These are phyloP conservation scores for Acanthamoeba triangularis DNA, from an alignment of 208 protist species.

Conservation along the genomic window DNA sequence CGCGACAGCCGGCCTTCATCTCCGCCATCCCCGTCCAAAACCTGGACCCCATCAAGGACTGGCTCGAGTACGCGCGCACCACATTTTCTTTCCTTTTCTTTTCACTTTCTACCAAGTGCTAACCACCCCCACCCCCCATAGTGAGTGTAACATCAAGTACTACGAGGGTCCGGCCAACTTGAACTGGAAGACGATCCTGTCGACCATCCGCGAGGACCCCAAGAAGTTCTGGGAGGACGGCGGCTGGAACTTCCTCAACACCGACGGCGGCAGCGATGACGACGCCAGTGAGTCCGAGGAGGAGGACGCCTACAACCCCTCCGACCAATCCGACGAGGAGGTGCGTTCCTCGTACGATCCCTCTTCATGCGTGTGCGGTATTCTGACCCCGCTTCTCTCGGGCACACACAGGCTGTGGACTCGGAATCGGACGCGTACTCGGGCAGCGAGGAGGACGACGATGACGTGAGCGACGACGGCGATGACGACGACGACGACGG, in stretches of 20 bases:
- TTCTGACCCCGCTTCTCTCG: no score
- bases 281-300: constrained; percentile 92
- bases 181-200: constrained; percentile 92
- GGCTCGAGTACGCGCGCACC: constrained; percentile 88
- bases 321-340: constrained; percentile 49
- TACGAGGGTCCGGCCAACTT: constrained; percentile 86
- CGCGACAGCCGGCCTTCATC: constrained; percentile 88
- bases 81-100: background rate
- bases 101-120: background rate
- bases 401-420: constrained; percentile 84
- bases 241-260: constrained; percentile 90
- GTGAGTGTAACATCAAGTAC: constrained; percentile 89
- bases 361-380: background rate
- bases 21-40: constrained; percentile 87
- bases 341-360: constrained; percentile 85
- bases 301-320: constrained; percentile 81
- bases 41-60: constrained; percentile 89
- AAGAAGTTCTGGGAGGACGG: constrained; percentile 91
- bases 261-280: constrained; percentile 93
- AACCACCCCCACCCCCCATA: no score
- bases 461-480: background rate
- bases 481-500: constrained; percentile 81
- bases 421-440: constrained; percentile 65
- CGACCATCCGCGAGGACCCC: constrained; percentile 93
- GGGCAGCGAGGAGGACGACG: constrained; percentile 80